A percentile compares a stretch with the other conserved stretches of the same genome.
phyloP scores from a whole-genome alignment of 106 monocot species.

The Phalaenopsis aphrodite region DNA sequence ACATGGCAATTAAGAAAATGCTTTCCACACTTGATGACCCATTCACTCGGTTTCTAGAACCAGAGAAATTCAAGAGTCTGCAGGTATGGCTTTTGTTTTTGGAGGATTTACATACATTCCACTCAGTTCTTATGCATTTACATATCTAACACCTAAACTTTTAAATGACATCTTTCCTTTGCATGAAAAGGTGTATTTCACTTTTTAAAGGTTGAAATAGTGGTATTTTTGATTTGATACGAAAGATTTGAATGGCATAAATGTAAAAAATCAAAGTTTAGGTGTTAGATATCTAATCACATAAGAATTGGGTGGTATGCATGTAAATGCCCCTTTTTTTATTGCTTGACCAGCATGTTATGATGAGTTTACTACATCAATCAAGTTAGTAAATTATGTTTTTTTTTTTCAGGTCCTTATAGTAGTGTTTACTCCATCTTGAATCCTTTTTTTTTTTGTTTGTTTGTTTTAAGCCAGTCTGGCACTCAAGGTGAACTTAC shows the following conservation, averaged over 20 bases:
- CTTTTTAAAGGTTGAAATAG: too few relatives aligned
- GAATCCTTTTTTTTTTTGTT: constrained; percentile 20
- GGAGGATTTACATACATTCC: too few relatives aligned
- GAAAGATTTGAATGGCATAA: too few relatives aligned
- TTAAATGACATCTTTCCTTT: too few relatives aligned
- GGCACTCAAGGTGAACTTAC: constrained; percentile 92
- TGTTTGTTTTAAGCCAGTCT: constrained; percentile 95
- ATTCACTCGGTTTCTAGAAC: constrained; percentile 94
- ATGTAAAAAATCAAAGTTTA: too few relatives aligned
- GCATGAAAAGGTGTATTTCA: too few relatives aligned
- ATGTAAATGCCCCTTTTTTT: neutral
- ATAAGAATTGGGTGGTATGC: too few relatives aligned
- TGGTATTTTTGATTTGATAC: too few relatives aligned
- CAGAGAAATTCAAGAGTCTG: constrained; percentile 89
- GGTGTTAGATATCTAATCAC: too few relatives aligned
- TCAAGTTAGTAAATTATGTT: neutral
- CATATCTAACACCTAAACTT: too few relatives aligned
- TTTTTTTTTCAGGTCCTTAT: neutral
- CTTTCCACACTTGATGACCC: constrained; percentile 91
- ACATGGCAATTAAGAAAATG: constrained; percentile 92
- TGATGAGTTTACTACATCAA: neutral
- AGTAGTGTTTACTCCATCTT: neutral
- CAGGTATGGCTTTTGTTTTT: constrained; percentile 40
- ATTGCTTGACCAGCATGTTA: neutral
- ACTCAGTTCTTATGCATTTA: too few relatives aligned